Evolutionary conservation across 495 filamentous ascomycete species (phyloP), one percentile per base, ranked within the genome.

Genomic region (Neurospora sp.): DNA sequence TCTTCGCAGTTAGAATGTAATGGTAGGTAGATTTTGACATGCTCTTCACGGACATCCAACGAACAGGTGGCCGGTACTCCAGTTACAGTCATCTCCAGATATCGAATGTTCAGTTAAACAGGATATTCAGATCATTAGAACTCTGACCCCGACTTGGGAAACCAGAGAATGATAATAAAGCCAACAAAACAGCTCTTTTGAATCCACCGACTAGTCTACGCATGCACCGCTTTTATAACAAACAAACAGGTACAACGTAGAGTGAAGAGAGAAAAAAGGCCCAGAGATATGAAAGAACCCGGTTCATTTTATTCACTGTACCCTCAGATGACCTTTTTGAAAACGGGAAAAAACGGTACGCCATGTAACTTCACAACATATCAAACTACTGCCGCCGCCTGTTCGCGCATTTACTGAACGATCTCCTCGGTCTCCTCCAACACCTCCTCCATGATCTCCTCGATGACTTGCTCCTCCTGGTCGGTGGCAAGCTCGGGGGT

Each of bases 361-460:
- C 54, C 54, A 62, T 62, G 54, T 9, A 62, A 62, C 54, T 62
- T 62, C 54, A 35, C 54, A 62, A 62, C 54, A 62, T 62, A 62
- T 62, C 54, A 62, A 62, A 62, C 23, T 31, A 72, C 71, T 31
- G 20, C 70, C 70, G 18, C 39, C 27, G 46, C 46, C 54, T 62
- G 23, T 62, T 11, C 59, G 7, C 70, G 37, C 69, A 12, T 70
- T 72, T 79, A 82, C 69, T 73, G 74, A 38, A 86, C 80, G 73
- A 87, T 81, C 79, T 98, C 96, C 86, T 97, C 96, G 71, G 86
- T 90, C 88, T 97, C 94, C 83, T 97, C 94, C 71, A 98, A 86
- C 77, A 97, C 93, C 85, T 98, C 94, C 82, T 96, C 95, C 78
- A 97, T 91, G 74, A 94, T 91, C 86, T 96, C 93, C 80, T 94